Evolutionary conservation across 208 protist species (phyloP).

Genomic region (Leishmania tropica): DNA sequence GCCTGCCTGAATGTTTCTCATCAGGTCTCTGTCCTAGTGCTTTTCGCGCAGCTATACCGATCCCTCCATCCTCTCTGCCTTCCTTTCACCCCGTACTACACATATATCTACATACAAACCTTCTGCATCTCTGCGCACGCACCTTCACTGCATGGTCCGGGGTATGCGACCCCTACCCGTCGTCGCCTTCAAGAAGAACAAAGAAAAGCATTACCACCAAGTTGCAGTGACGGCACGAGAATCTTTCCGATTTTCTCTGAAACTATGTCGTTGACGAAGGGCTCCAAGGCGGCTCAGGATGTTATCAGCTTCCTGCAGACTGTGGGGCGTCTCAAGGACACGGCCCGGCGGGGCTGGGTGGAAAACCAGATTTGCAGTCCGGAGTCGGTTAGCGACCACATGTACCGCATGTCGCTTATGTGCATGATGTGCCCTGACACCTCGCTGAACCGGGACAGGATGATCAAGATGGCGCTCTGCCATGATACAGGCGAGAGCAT

Average conservation of each 20-base stretch:
- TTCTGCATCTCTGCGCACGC: not conserved
- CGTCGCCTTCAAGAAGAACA: not conserved
- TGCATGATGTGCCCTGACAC: slow-evolving; percentile 91
- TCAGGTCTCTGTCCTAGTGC: not conserved
- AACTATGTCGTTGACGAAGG: slow-evolving; percentile 26
- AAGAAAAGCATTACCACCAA: not conserved
- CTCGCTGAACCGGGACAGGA: slow-evolving; percentile 62
- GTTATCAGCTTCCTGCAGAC: slow-evolving; percentile 76
- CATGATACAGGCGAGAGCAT: slow-evolving; percentile 91
- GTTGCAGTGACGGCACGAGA: not conserved
- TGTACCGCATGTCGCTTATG: slow-evolving; percentile 93
- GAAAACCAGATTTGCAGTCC: slow-evolving; percentile 67
- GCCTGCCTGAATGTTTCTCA: not conserved
- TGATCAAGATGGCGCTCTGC: slow-evolving; percentile 90
- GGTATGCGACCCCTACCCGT: not conserved
- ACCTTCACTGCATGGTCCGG: not conserved
- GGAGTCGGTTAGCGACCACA: slow-evolving; percentile 92
- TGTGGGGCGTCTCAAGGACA: slow-evolving; percentile 84
- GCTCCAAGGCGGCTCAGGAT: slow-evolving; percentile 32
- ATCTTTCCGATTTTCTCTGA: not conserved
- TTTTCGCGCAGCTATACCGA: too few relatives aligned
- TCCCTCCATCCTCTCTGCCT: not conserved
- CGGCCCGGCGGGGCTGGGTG: slow-evolving; percentile 89
- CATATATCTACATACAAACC: not conserved
- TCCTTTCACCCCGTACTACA: not conserved